Evolutionary conservation across 768 basidiomycete species (phyloP), one percentile per base, ranked within the genome.

Genomic region (Leccinum sublutescens): DNA sequence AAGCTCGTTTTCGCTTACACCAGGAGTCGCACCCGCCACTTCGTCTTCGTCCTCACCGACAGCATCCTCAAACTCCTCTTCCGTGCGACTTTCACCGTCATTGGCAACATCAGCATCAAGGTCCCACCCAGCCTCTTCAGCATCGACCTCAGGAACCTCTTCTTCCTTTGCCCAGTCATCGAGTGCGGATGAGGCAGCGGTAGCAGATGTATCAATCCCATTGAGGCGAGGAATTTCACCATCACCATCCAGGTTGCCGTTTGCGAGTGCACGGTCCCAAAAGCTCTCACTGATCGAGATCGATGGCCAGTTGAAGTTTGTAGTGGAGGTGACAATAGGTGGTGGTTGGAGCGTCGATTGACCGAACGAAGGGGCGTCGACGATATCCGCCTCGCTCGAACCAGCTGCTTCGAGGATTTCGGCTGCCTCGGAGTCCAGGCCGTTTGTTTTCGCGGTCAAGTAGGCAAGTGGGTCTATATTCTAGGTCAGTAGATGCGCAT

Each of bases 371-470:
- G 86, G 89, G 9, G 95, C 82, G 59, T 91, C 91, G 48, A 91
- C 89, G 36, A 98, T 79, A 67, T 98, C 96, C 0, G 88, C 85
- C 65, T 93, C 92, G 0, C 87, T 91, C 64, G 98, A 76, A 19
- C 94, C 95, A 51, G 95, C 93, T 15, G 84, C 83, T 69, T 95
- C 94, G 1, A 98, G 80, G 60, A 99, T 95, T 68, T 95, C 93
- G 23, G 84, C 77, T 1, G 96, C 97, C 53, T 95, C 73, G 17
- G 97, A 95, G 17, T 92, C 88, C 29, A 98, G 76, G 5, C 93
- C 95, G 67, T 97, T 95, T 1, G 94, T 95, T 77, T 95, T 96
- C 47, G 97, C 97, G 2, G 96, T 97, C 62, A 98, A 78, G 74
- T 98, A 99, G 1, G 97, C 97, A 58, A 99, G 81, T n/a, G 97